These are phyloP conservation scores for Takashimella tepidaria DNA, from an alignment of 1,284 basidiomycete species.

Conservation along the genomic window DNA sequence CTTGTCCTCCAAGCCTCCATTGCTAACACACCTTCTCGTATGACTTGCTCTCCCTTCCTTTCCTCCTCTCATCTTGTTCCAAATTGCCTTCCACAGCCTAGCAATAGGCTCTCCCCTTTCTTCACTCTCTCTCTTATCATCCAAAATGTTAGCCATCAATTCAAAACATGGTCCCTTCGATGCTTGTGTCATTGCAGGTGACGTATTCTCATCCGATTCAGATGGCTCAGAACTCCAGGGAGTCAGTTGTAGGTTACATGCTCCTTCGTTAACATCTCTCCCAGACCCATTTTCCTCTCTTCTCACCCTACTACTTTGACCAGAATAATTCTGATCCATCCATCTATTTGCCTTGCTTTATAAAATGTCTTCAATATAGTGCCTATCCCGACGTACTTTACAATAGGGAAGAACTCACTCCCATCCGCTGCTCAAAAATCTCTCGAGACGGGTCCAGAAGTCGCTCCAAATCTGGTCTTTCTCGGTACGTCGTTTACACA, in stretches of 20 bases:
- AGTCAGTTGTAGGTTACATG: constrained; percentile 29
- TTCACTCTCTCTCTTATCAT: constrained; percentile 64
- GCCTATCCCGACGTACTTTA: constrained; percentile 86
- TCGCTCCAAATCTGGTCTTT: constrained; percentile 75
- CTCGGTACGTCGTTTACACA: constrained; percentile 58
- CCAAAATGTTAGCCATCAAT: constrained; percentile 81
- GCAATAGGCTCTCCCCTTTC: constrained; percentile 82
- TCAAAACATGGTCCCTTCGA: constrained; percentile 93
- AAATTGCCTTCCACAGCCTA: too few relatives aligned
- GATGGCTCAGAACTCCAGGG: constrained; percentile 50
- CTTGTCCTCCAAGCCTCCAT: too few relatives aligned
- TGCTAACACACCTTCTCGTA: too few relatives aligned
- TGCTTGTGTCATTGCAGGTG: constrained; percentile 77
- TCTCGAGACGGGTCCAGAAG: constrained; percentile 68
- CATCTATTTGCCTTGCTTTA: not conserved
- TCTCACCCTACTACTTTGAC: not conserved
- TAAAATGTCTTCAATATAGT: constrained; percentile 49
- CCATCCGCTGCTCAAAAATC: constrained; percentile 67
- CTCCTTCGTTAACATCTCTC: not conserved
- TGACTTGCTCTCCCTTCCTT: too few relatives aligned
- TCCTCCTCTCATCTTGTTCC: too few relatives aligned
- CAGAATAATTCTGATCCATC: not conserved
- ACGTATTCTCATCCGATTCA: constrained; percentile 72
- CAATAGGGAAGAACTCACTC: constrained; percentile 71
- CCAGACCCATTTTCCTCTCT: constrained; percentile 11